These are phyloP conservation scores for Purpureocillium lavendulum DNA, from an alignment of 2,329 filamentous ascomycete genomes.

Conservation along the genomic window DNA sequence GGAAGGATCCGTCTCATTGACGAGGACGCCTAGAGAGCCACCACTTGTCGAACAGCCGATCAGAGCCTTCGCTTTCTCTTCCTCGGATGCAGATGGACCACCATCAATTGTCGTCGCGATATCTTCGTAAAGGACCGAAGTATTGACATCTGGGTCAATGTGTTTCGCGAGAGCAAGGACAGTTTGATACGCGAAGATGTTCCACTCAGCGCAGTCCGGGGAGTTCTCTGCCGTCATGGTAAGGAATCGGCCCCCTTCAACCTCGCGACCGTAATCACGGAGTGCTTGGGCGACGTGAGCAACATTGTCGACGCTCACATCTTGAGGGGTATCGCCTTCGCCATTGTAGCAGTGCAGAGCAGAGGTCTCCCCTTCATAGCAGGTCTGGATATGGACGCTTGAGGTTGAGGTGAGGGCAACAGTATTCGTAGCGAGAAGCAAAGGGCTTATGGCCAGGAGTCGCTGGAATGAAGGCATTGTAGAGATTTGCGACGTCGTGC, in stretches of 20 bases:
- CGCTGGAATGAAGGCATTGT: no score
- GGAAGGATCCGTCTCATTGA: constrained; percentile 5
- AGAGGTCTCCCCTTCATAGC: constrained; percentile 1
- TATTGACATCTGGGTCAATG: constrained; percentile 5
- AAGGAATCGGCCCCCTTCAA: constrained; percentile 3
- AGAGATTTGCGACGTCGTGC: no score
- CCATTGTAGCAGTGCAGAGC: constrained; percentile 4
- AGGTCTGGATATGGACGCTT: not conserved
- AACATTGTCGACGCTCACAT: constrained; percentile 1
- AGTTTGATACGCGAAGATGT: not conserved
- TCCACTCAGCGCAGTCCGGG: constrained; percentile 12
- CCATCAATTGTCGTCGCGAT: constrained; percentile 15
- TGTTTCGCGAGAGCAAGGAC: constrained; percentile 8
- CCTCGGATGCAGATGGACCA: constrained; percentile 4
- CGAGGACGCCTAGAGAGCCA: constrained; percentile 7
- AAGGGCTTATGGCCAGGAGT: no score
- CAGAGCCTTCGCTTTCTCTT: constrained; percentile 4
- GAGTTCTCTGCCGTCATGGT: constrained; percentile 8
- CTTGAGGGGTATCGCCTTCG: constrained; percentile 2
- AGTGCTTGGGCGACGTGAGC: constrained; percentile 2
- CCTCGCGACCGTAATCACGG: not conserved
- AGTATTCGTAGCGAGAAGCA: no score
- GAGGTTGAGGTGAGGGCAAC: no score
- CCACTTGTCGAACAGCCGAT: constrained; percentile 19
- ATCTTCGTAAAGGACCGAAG: constrained; percentile 12